Evolutionary conservation across 2,329 filamentous ascomycete species (phyloP).

Genomic region (Neonectria sp.): DNA sequence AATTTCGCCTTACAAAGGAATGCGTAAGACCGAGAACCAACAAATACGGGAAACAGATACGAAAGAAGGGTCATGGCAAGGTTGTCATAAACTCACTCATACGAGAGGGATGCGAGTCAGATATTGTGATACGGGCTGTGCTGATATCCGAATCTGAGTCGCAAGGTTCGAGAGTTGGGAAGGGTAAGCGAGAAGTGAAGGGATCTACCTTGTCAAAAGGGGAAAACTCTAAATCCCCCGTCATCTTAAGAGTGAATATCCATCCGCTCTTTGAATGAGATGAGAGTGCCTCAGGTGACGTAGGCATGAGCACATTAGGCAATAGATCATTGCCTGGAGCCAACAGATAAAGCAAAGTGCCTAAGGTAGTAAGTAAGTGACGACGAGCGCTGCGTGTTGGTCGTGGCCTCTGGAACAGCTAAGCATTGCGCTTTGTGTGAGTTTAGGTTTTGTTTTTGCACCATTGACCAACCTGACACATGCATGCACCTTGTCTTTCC

Average conservation of each 20-base stretch:
- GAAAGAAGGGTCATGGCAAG: background rate
- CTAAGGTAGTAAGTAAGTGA: background rate
- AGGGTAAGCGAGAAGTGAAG: slow-evolving; percentile 27
- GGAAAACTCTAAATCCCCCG: slow-evolving; percentile 25
- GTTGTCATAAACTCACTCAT: background rate
- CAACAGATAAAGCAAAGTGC: background rate
- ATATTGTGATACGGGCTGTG: slow-evolving; percentile 16
- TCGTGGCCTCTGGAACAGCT: background rate
- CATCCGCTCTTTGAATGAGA: background rate
- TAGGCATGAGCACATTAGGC: background rate
- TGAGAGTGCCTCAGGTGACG: background rate
- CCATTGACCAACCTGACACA: background rate
- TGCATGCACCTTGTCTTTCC: background rate
- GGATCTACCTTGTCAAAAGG: slow-evolving; percentile 18
- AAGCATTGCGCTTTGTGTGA: background rate
- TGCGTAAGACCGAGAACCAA: slow-evolving; percentile 3
- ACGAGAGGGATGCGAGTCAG: slow-evolving; percentile 18
- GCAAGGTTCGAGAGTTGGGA: background rate
- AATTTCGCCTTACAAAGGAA: slow-evolving; percentile 6
- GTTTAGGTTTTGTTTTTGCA: background rate
- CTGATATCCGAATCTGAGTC: slow-evolving; percentile 7
- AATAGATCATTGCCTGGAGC: background rate
- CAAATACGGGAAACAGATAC: background rate
- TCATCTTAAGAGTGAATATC: slow-evolving; percentile 12
- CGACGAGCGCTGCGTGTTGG: background rate